These are phyloP conservation scores for Iris pallida DNA, from an alignment of 116 monocot species.

Conservation along the genomic window DNA sequence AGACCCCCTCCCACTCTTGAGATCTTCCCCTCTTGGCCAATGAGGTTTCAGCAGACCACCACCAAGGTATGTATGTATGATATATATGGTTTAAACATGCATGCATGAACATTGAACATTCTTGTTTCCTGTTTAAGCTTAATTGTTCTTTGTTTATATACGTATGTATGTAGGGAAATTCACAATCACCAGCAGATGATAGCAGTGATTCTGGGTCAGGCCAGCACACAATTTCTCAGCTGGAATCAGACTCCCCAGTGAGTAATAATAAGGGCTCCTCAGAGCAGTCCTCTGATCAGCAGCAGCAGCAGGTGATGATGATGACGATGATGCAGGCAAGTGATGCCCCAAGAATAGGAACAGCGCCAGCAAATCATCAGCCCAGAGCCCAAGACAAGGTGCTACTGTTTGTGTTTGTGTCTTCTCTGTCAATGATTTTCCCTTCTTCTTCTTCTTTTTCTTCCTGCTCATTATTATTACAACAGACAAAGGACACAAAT, in stretches of 20 bases:
- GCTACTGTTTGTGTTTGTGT: neutral
- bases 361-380: conserved; percentile 29
- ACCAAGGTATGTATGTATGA: conserved; percentile 13
- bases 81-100: neutral
- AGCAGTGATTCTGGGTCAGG: conserved; percentile 31
- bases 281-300: conserved; percentile 25
- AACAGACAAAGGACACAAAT: conserved; percentile 6
- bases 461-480: too few relatives aligned
- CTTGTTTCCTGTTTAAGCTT: neutral
- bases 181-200: conserved; percentile 23
- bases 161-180: conserved; percentile 10
- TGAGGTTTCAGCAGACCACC: conserved; percentile 26
- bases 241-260: conserved; percentile 23
- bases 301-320: neutral
- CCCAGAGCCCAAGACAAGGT: conserved; percentile 28
- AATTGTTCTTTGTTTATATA: neutral
- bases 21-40: conserved; percentile 46
- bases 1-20: conserved; percentile 46
- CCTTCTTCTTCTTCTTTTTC: neutral
- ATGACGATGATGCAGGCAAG: conserved; percentile 5
- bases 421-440: neutral
- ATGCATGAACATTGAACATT: neutral
- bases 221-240: conserved; percentile 21
- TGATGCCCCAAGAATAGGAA: conserved; percentile 31
- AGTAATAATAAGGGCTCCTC: conserved; percentile 25